Evolutionary conservation across 768 basidiomycete species (phyloP), one percentile per base, ranked within the genome.

Genomic region (Podaxis sp.): DNA sequence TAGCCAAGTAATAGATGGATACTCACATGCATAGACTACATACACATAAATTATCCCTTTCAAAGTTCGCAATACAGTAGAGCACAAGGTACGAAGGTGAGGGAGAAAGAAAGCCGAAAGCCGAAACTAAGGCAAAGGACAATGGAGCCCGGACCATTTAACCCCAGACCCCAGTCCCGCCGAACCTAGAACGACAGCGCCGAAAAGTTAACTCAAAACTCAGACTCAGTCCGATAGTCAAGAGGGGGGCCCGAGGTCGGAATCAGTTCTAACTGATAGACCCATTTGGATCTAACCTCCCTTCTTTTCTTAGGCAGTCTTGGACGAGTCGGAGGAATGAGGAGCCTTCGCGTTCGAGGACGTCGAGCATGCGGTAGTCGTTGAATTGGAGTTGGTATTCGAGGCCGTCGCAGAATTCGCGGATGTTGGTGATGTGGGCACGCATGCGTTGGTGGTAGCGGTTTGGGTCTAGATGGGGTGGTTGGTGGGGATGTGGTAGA

Each of bases 301-400:
- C 79, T 67, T 82, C 82, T 52, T 73, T 74, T 65, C 71, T 68
- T 52, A 82, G 66, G 67, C 80, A 81, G 17, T 74, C 75, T 54
- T 75, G 70, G 24, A 79, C 75, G 5, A 81, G 68, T 52, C 66
- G 68, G 12, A 81, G 67, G 63, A 82, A 82, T 22, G 73, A 69
- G 7, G 68, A 75, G 1, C 79, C 82, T 57, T 80, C 77, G 12
- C 69, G 68, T 64, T 82, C 81, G 9, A 83, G 71, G 28, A 74
- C 73, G 38, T 77, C 73, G 58, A 82, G 65, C 74, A 82, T 77
- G 19, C 75, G 74, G 57, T 70, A 69, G 68, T 83, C 81, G 49
- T 79, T 76, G 61, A 80, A 80, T 59, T 79, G 80, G 19, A 82
- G 67, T 61, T 83, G 78, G 49, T 77, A 82, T 64, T 83, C 80